Base-by-base conservation (phyloP, 345 rosid genomes). In the Gossypium mustelinum region DNA sequence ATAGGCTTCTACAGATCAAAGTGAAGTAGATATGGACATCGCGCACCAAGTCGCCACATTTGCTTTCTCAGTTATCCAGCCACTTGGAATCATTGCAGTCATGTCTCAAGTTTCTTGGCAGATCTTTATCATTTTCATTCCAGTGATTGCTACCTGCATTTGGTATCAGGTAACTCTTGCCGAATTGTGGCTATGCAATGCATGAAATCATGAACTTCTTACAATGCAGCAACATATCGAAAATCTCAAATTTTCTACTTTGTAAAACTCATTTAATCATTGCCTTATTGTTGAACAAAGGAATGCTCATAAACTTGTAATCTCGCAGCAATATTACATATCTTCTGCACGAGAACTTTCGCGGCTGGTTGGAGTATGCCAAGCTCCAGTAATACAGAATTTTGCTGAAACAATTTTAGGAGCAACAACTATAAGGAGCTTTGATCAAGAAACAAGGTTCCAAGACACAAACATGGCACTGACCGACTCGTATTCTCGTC, bases 391-490 rank as follows among this genome's bases (percentile, higher is more conserved):
- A 57, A 87, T 92, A 63, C 98, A 94, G 69, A 88, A 90, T 84
- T 94, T 94, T 82, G 68, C 97, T 29, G 98, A 94, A 84, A 89
- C 97, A 56, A 84, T 92, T 48, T 84, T 90, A n/a, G 98, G 97
- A 63, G 75, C 91, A 29, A 82, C 88, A 77, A 94, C 94, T 57
- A 89, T 92, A 74, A 84, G 98, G 85, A 87, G 29, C 29, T 27
- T 94, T 73, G 91, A 82, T 79, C 93, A 90, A 75, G 88, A 88
- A 83, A 68, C 84, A 7, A 91, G 78, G 78, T 93, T 93, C 84
- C 81, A 70, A 20, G 70, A 79, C 27, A 87, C 78, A 64, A 88
- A 83, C 76, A 86, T 89, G 93, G 82, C 81, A 81, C 82, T 91
- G 7, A 75, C 67, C 0, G 98, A 94, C 80, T 86, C 82, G 29